Percentiles rank a stretch among this genome's conserved stretches.
Conservation (phyloP, 768 basidiomycete genomes). For the Leccinum pellstonianum region DNA sequence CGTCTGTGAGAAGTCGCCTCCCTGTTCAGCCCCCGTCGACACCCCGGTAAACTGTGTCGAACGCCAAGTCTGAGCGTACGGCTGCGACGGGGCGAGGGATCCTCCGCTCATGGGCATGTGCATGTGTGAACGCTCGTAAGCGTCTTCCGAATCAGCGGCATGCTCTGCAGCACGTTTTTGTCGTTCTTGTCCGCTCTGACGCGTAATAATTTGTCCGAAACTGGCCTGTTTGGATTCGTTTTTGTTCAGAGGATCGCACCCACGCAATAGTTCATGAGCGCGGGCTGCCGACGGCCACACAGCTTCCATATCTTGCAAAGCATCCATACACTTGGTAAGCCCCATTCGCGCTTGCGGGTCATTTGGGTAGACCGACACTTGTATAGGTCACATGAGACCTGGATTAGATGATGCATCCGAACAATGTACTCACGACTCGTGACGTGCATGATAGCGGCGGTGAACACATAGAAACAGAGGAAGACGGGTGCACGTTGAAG, state of each 20-base stretch:
- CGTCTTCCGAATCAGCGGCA: slow-evolving; percentile 39
- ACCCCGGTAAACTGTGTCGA: slow-evolving; percentile 23
- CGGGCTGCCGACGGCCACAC: slow-evolving; percentile 79
- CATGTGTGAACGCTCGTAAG: slow-evolving; percentile 23
- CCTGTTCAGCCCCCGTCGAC: slow-evolving; percentile 6
- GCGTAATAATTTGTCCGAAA: slow-evolving; percentile 13
- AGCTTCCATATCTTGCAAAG: slow-evolving; percentile 60
- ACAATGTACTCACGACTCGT: slow-evolving; percentile 53
- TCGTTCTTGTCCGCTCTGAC: slow-evolving; percentile 33
- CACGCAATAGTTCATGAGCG: slow-evolving; percentile 68
- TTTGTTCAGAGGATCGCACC: slow-evolving; percentile 43
- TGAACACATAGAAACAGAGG: slow-evolving; percentile 77
- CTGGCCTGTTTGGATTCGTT: slow-evolving; percentile 1
- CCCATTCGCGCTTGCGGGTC: slow-evolving; percentile 71
- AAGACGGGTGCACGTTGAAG: slow-evolving; percentile 65
- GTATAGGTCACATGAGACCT: slow-evolving; percentile 5
- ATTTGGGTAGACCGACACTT: slow-evolving; percentile 61
- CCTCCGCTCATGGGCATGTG: slow-evolving; percentile 9
- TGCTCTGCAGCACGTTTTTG: slow-evolving; percentile 64
- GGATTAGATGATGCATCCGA: not conserved
- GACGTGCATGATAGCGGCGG: slow-evolving; percentile 78
- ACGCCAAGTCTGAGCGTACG: slow-evolving; percentile 32
- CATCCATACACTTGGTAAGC: slow-evolving; percentile 64
- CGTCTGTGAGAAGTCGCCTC: slow-evolving; percentile 10
- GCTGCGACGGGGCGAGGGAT: slow-evolving; percentile 11